Conservation (phyloP, 2,329 filamentous ascomycete species). For the Penicillium brevicompactum region DNA sequence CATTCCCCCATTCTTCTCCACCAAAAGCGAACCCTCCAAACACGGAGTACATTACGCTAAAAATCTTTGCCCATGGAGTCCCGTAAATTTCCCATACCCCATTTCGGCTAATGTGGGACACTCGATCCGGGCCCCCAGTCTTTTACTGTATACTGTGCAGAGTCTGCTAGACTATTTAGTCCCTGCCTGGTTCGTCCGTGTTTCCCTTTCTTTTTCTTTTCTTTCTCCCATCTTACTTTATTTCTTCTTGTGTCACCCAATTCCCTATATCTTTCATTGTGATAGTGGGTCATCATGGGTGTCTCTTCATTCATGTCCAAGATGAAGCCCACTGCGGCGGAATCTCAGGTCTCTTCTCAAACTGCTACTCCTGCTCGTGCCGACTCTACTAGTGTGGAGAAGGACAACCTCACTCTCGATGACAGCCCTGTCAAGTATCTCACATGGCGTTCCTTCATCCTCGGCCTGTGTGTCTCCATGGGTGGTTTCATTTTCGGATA, state of each 20-base stretch:
- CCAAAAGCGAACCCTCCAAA: conserved; percentile 19
- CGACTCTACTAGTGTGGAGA: conserved; percentile 34
- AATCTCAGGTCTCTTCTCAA: conserved; percentile 36
- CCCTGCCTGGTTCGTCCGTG: conserved; percentile 16
- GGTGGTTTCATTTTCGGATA: conserved; percentile 53
- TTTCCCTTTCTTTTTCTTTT: conserved; percentile 16
- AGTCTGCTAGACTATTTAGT: conserved; percentile 26
- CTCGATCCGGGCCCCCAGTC: conserved; percentile 36
- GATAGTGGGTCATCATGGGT: conserved; percentile 27
- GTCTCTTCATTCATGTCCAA: conserved; percentile 30
- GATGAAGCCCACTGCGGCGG: conserved; percentile 30
- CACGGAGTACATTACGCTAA: conserved; percentile 23
- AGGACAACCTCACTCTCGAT: conserved; percentile 37
- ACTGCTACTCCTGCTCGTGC: conserved; percentile 35
- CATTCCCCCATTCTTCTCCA: conserved; percentile 29
- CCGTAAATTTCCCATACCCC: conserved; percentile 23
- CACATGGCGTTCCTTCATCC: conserved; percentile 46
- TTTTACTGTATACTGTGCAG: conserved; percentile 8
- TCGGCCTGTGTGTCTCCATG: conserved; percentile 51
- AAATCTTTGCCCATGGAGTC: conserved; percentile 23
- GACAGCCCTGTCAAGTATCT: conserved; percentile 47
- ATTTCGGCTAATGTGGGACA: conserved; percentile 26
- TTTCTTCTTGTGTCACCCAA: not conserved
- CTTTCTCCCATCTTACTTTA: conserved; percentile 4
- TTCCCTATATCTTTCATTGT: not conserved